Evolutionary conservation across 352 stramenopile species (phyloP), one percentile per base, ranked within the genome.

Genomic region (Globisporangium parvum): DNA sequence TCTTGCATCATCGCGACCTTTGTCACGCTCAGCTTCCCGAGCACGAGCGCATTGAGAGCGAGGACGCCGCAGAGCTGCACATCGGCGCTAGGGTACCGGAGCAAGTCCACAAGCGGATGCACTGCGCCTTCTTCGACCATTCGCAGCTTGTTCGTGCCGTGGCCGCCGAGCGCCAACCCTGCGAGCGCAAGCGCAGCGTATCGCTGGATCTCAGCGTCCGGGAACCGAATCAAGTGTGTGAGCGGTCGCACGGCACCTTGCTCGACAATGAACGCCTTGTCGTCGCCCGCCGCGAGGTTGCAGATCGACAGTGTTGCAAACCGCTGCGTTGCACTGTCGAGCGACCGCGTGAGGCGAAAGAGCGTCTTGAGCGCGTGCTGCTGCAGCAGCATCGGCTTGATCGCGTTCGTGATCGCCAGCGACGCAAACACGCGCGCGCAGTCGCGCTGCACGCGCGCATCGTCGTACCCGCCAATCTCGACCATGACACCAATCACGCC

Each of bases 221-320:
- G 95, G 61, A 98, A 98, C 20, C 94, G 77, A 10, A 95, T 79
- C 45, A 99, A 66, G 60, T 98, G 97, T 15, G 96, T 92, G 11
- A 98, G 78, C 17, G 96, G 87, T n/a, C 92, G 81, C 44, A 98
- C 75, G 15, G 80, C 86, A 3, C 92, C 94, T 62, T 97, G 73
- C 55, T 98, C 90, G 8, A 98, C 83, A 55, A 98, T 88, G 46
- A 71, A 73, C 28, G 65, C 80, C 72, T 97, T 98, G 78, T 95
- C 84, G 21, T 82, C 85, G 15, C 76, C 75, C 0, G 63, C 69
- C 8, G 71, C 65, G 4, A 99, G 65, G 64, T 98, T 99, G 69
- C 93, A 98, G 26, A 99, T 80, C 40, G 93, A 88, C 6, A 99
- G 77, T 2, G 93, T 97, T 21, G 93, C 88, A 71, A 97, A 98